Evolutionary conservation across 1,284 basidiomycete genomes (phyloP).

Genomic region (Pholiota adiposa): DNA sequence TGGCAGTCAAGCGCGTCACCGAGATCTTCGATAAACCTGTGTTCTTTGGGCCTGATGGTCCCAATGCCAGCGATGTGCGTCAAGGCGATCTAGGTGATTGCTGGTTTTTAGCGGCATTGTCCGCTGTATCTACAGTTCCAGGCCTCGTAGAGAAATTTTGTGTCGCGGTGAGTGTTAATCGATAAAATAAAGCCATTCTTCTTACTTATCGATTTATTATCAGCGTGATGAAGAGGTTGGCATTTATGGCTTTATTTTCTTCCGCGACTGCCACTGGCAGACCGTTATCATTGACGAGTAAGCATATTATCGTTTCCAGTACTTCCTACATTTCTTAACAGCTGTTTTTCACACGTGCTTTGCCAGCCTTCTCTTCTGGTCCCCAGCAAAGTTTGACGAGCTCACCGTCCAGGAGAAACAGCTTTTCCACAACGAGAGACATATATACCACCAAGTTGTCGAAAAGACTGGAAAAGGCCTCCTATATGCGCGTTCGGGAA

Average conservation of each 20-base stretch:
- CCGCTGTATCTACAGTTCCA: conserved; percentile 40
- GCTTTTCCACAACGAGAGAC: too few relatives aligned
- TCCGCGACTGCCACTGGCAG: conserved; percentile 38
- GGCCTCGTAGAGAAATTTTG: conserved; percentile 49
- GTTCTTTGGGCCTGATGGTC: too few relatives aligned
- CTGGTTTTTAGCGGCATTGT: conserved; percentile 46
- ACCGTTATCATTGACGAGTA: conserved; percentile 45
- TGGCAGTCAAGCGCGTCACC: too few relatives aligned
- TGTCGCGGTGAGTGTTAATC: conserved; percentile 31
- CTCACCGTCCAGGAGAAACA: too few relatives aligned
- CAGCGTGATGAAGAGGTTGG: conserved; percentile 43
- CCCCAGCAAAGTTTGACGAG: conserved; percentile 46
- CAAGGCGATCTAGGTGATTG: too few relatives aligned
- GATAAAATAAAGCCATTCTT: neutral
- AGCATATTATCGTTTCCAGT: too few relatives aligned
- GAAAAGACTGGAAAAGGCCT: too few relatives aligned
- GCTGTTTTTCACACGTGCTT: neutral
- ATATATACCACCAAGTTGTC: too few relatives aligned
- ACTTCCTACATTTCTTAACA: neutral
- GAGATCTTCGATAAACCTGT: too few relatives aligned
- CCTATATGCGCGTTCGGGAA: too few relatives aligned
- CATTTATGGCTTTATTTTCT: conserved; percentile 51
- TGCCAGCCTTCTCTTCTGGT: conserved; percentile 38
- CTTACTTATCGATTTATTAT: neutral
- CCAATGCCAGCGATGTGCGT: too few relatives aligned